Base-by-base conservation (phyloP, 106 monocot species). In the Allium cepa region DNA sequence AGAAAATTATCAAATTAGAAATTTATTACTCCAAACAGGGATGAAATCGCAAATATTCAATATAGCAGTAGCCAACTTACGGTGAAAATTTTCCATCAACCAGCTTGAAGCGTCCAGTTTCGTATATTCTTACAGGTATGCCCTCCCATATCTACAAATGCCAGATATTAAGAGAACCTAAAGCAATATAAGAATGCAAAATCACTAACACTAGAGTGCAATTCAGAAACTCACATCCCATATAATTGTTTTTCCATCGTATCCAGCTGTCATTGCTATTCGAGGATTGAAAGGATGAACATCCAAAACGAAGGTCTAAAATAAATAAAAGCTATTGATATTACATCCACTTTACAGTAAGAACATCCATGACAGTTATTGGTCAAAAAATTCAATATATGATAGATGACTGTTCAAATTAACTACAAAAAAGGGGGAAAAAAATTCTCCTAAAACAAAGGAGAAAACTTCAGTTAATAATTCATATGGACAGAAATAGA, bases 281-380 rank as follows among this genome's bases (percentile, higher is more conserved):
- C 97, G 88, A 55, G 97, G 97, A 59, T 97, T 97, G 82, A 97
- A 97, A 68, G 97, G 97, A 82, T 97, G 97, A 48, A 97, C 97
- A 81, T 97, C 97, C 71, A 97, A 81, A 61, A 97, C 97, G 81
- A 97, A 97, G 56, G 97, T 89, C 97, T 97, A 82, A 51, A 64
- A 62, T 36, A 36, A 36, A 36, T 36, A 36, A 36, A 36, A 36
- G 36, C 4, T 5, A 36, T 36, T 36, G 36, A 36, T 36, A 36
- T 5, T 4, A 36, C 3, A 36, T 16, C 47, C 9, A 49, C 47
- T 49, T 64, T 48, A 46, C 9, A 47, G 47, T 8, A 64, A 8
- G 47, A 10, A 48, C 2, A 64, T 36, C 14, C 11, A 45, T 22
- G 22, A 22, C 22, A 22, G 22, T 22, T 22, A 62, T 62, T 1